phyloP scores from a whole-genome alignment of 2,329 filamentous ascomycete genomes.

The Fusarium sp. region DNA sequence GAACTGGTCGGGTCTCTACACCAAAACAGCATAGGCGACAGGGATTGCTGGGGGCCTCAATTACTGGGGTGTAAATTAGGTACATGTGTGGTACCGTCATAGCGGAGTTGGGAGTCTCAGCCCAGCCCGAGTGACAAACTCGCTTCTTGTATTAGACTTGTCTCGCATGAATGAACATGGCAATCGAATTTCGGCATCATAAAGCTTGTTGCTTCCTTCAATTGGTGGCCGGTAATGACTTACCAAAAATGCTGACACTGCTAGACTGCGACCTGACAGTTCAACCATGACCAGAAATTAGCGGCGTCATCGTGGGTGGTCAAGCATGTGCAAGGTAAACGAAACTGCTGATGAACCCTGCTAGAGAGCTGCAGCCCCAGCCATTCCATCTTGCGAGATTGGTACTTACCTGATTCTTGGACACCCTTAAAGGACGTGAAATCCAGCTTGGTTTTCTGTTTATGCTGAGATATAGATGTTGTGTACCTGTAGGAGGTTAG shows the following conservation, averaged over 20 bases:
- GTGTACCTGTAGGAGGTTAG: background rate
- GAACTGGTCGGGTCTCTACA: constrained; percentile 33
- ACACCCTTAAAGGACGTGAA: background rate
- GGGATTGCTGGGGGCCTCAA: constrained; percentile 39
- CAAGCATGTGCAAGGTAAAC: background rate
- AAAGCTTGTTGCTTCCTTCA: background rate
- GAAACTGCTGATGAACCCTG: background rate
- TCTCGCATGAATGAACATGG: constrained; percentile 23
- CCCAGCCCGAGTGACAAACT: background rate
- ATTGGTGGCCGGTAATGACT: background rate
- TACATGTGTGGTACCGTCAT: constrained; percentile 9
- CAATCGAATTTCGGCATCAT: constrained; percentile 20
- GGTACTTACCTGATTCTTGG: background rate
- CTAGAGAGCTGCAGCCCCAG: background rate
- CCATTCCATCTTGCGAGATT: background rate
- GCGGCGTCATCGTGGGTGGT: background rate
- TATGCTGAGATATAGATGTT: background rate
- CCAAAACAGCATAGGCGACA: constrained; percentile 36
- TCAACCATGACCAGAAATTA: background rate
- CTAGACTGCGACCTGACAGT: background rate
- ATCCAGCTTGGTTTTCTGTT: background rate
- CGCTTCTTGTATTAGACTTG: background rate
- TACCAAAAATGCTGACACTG: background rate
- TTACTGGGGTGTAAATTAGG: constrained; percentile 26
- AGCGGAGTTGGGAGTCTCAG: constrained; percentile 4